phyloP scores from a whole-genome alignment of 2,329 filamentous ascomycete genomes.

The Aspergillus versicolor region DNA sequence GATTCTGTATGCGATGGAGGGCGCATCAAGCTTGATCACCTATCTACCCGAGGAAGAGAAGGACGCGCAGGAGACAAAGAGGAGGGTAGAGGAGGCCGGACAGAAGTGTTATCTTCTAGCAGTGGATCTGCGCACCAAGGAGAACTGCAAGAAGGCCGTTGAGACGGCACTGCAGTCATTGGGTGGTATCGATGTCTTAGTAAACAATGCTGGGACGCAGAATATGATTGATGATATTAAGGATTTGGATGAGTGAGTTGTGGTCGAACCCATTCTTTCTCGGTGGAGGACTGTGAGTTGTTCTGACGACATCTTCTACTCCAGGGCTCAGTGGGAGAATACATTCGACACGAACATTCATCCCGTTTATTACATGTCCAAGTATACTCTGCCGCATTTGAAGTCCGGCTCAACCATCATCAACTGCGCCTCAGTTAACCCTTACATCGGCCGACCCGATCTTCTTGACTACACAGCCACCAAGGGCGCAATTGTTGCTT shows the following conservation, averaged over 20 bases:
- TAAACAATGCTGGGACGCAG: constrained; percentile 71
- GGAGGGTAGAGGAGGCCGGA: constrained; percentile 66
- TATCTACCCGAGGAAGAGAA: constrained; percentile 74
- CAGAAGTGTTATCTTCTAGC: constrained; percentile 63
- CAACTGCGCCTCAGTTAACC: constrained; percentile 83
- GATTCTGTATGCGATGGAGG: constrained; percentile 78
- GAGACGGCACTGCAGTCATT: constrained; percentile 65
- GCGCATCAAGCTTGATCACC: constrained; percentile 69
- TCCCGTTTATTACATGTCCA: constrained; percentile 76
- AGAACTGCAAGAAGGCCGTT: constrained; percentile 69
- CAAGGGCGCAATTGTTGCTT: constrained; percentile 71
- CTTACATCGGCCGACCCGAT: constrained; percentile 76
- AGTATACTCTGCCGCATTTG: constrained; percentile 75
- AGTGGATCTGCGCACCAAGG: constrained; percentile 63
- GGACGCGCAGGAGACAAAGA: constrained; percentile 74
- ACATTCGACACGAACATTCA: constrained; percentile 86
- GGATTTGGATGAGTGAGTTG: constrained; percentile 63
- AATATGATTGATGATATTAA: constrained; percentile 71
- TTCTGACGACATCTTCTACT: background rate
- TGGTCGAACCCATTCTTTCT: background rate
- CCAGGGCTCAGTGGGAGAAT: constrained; percentile 71
- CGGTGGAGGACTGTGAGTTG: background rate
- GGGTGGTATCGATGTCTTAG: constrained; percentile 67
- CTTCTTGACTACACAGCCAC: constrained; percentile 80
- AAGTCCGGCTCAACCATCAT: constrained; percentile 73